phyloP scores from a whole-genome alignment of 75 land plant genomes.

The Chamaecyparis obtusa region DNA sequence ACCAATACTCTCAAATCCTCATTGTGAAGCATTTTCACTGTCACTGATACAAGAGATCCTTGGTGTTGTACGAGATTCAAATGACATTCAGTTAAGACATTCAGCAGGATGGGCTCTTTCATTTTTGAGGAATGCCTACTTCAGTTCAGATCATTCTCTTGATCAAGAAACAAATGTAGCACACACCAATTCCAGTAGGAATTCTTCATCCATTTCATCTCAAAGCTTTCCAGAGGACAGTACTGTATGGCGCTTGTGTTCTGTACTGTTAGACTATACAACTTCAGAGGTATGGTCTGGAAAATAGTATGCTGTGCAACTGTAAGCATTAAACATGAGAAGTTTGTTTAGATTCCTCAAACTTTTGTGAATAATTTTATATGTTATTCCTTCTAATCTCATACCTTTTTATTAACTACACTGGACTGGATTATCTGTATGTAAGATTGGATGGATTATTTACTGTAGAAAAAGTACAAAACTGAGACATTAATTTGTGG shows the following conservation, averaged over 20 bases:
- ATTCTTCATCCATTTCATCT: slow-evolving; percentile 8
- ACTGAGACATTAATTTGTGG: not conserved
- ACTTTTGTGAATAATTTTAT: not conserved
- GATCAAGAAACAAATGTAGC: not conserved
- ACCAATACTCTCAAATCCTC: slow-evolving; percentile 45
- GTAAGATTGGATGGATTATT: not conserved
- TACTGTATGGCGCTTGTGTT: slow-evolving; percentile 43
- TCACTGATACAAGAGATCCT: slow-evolving; percentile 70
- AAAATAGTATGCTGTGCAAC: not conserved
- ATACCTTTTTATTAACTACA: not conserved
- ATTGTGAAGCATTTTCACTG: slow-evolving; percentile 32
- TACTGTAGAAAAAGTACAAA: not conserved
- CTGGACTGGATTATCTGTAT: not conserved
- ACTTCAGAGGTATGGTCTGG: slow-evolving; percentile 33
- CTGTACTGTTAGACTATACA: slow-evolving; percentile 37
- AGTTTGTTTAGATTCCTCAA: not conserved
- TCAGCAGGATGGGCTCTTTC: slow-evolving; percentile 75
- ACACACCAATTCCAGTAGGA: not conserved
- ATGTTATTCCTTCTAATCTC: not conserved
- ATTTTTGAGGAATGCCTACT: slow-evolving; percentile 45
- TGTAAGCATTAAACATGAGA: too few species aligned
- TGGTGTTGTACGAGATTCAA: slow-evolving; percentile 50
- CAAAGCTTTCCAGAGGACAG: slow-evolving; percentile 54
- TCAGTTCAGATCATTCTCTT: not conserved
- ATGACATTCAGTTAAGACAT: slow-evolving; percentile 39